Percentiles rank a stretch among this genome's conserved stretches.
These are phyloP conservation scores for Mollisiaceae sp. DNA, from an alignment of 2,329 filamentous ascomycete species.

Conservation along the genomic window DNA sequence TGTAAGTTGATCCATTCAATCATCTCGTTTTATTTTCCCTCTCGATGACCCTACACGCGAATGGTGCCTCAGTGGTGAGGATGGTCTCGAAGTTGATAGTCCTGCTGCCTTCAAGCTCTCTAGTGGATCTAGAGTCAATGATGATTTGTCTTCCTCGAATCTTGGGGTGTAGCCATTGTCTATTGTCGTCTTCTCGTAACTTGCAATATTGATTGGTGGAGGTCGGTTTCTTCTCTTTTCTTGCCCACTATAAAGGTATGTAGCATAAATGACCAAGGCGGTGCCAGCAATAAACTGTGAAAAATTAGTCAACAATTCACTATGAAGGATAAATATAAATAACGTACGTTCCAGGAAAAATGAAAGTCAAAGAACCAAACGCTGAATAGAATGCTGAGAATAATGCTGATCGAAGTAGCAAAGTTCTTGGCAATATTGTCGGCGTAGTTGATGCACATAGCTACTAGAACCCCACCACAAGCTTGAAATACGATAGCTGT, in stretches of 20 bases:
- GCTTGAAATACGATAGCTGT: conserved; percentile 82
- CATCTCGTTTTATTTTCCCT: conserved; percentile 46
- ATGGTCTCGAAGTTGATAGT: conserved; percentile 57
- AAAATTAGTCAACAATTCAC: neutral
- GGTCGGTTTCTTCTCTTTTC: conserved; percentile 65
- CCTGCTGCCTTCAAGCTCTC: conserved; percentile 49
- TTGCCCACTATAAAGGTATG: conserved; percentile 80
- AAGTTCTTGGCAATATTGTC: conserved; percentile 95
- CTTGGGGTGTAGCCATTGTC: conserved; percentile 42
- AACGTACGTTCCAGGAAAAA: conserved; percentile 72
- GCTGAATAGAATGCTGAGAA: conserved; percentile 85
- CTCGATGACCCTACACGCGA: conserved; percentile 47
- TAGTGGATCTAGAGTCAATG: conserved; percentile 40
- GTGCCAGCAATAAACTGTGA: conserved; percentile 82
- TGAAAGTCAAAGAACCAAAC: conserved; percentile 84
- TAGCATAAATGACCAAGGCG: conserved; percentile 76
- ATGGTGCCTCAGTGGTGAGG: conserved; percentile 52
- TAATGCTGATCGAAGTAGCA: conserved; percentile 88
- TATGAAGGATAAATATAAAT: neutral
- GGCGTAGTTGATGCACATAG: conserved; percentile 79
- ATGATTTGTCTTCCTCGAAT: conserved; percentile 38
- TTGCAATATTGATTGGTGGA: conserved; percentile 70
- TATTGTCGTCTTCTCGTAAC: conserved; percentile 70
- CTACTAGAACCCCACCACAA: conserved; percentile 81
- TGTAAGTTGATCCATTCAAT: conserved; percentile 34